These are phyloP conservation scores for Solanum virginianum DNA, from an alignment of 257 asterid genomes.

Conservation along the genomic window DNA sequence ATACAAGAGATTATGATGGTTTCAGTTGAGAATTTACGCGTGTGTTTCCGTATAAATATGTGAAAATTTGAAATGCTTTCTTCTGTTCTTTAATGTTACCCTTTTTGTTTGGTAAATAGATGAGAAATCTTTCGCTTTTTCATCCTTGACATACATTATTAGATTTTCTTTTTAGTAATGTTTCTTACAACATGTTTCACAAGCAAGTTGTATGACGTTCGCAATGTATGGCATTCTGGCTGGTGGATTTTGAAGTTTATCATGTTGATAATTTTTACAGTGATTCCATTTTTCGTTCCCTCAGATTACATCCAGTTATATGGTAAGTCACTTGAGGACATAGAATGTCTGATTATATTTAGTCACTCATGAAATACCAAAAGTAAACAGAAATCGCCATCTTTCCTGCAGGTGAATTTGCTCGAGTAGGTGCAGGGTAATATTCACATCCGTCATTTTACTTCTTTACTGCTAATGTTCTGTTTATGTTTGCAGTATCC, in stretches of 20 bases:
- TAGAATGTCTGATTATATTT: not conserved
- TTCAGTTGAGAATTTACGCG: too few species aligned
- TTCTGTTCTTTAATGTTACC: not conserved
- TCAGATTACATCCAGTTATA: conserved; percentile 57
- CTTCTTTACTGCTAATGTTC: not conserved
- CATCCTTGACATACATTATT: conserved; percentile 32
- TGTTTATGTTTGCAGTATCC: not conserved
- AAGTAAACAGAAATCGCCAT: not conserved
- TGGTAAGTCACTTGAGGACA: conserved; percentile 27
- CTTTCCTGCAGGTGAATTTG: conserved; percentile 61
- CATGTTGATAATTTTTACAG: conserved; percentile 33
- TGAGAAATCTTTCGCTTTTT: not conserved
- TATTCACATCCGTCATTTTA: not conserved
- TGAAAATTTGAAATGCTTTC: not conserved
- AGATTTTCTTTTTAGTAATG: conserved; percentile 78
- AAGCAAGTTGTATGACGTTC: conserved; percentile 33
- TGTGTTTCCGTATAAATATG: not conserved
- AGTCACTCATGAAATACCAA: not conserved
- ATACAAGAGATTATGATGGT: too few species aligned
- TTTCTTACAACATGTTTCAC: conserved; percentile 52
- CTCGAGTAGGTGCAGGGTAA: conserved; percentile 98
- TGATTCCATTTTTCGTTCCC: conserved; percentile 72
- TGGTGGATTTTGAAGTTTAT: conserved; percentile 60
- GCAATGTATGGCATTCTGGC: conserved; percentile 79
- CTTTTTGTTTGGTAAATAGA: not conserved